Evolutionary conservation across 1,284 basidiomycete genomes (phyloP), one percentile per base, ranked within the genome.

Genomic region (Ganoderma meredithae): DNA sequence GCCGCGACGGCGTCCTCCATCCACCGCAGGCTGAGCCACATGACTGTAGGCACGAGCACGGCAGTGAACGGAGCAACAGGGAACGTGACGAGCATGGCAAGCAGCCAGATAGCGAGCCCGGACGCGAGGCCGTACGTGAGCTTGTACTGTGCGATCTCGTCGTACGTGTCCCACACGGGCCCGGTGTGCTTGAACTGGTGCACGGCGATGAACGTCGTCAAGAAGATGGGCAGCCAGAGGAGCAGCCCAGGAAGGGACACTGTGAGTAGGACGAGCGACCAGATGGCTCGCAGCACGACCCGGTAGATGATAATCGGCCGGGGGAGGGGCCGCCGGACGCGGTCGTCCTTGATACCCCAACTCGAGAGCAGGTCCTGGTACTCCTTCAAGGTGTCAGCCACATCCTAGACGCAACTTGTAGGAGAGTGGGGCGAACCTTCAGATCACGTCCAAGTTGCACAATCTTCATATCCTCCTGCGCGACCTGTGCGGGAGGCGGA

Each of bases 1-100:
- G 93, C 88, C 0, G 93, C 87, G 3, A 95, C 84, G 0, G 91
- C 88, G 73, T 96, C 95, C 77, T 96, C 95, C 47, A 93, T 82
- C 93, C 94, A 96, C 56, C 95, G 87, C 66, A 96, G 82, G 19
- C 90, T 86, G 82, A 95, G 89, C 94, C 95, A 96, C 93, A 95
- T 95, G 70, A 90, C 75, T 5, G 85, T 82, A 0, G 94, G 94
- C 7, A 94, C 85, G 25, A 87, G 76, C 63, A 90, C 75, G 25
- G 83, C 76, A 1, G 89, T 90, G 66, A 92, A 75, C 7, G 79
- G 71, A 6, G 88, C 85, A 71, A 92, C 78, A 1, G 87, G 90
- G 71, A 93, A 81, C 1, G 91, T 93, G 39, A 88, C 61, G 40
- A 90, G 56, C 22, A 88, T 79, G 4, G 84, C 79, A 12, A 79